phyloP scores from a whole-genome alignment of 2,329 filamentous ascomycete species.

The Cercospora sojina region DNA sequence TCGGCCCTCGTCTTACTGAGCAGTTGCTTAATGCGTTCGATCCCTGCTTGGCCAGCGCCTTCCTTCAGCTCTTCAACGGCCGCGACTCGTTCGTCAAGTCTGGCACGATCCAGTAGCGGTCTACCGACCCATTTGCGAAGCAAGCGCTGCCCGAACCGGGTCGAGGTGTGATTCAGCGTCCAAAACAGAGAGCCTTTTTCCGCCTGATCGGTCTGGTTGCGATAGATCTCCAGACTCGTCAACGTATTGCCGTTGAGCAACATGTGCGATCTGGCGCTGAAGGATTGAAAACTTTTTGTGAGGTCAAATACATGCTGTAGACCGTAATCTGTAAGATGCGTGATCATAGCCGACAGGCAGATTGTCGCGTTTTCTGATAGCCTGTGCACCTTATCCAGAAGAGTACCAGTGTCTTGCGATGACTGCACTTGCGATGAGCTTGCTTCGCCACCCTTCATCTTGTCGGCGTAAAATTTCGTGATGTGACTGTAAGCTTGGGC shows the following conservation, averaged over 20 bases:
- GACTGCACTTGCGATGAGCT: slow-evolving; percentile 44
- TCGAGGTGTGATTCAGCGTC: slow-evolving; percentile 90
- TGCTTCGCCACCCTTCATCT: slow-evolving; percentile 59
- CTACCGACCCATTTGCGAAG: slow-evolving; percentile 93
- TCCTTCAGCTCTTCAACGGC: slow-evolving; percentile 85
- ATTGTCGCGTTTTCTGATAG: slow-evolving; percentile 84
- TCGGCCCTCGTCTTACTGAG: slow-evolving; percentile 73
- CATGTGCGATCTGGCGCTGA: slow-evolving; percentile 93
- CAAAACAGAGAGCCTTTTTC: slow-evolving; percentile 90
- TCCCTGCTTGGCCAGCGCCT: slow-evolving; percentile 62
- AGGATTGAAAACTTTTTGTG: slow-evolving; percentile 95
- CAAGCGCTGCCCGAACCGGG: slow-evolving; percentile 81
- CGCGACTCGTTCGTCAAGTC: slow-evolving; percentile 73
- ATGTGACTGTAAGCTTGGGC: slow-evolving; percentile 86
- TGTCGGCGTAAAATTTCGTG: slow-evolving; percentile 86
- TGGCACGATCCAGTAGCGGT: slow-evolving; percentile 73
- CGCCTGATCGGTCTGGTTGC: slow-evolving; percentile 84
- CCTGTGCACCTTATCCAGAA: slow-evolving; percentile 82
- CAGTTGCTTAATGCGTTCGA: slow-evolving; percentile 72
- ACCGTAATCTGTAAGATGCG: slow-evolving; percentile 85
- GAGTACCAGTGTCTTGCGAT: slow-evolving; percentile 49
- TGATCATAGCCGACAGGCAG: slow-evolving; percentile 95
- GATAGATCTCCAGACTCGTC: slow-evolving; percentile 91
- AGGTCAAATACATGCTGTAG: slow-evolving; percentile 93
- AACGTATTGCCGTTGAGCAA: slow-evolving; percentile 91